A percentile compares a stretch with the other conserved stretches of the same genome.
Conservation (phyloP, 805 yeast genomes). For the Zygoascus ofunaensis region DNA sequence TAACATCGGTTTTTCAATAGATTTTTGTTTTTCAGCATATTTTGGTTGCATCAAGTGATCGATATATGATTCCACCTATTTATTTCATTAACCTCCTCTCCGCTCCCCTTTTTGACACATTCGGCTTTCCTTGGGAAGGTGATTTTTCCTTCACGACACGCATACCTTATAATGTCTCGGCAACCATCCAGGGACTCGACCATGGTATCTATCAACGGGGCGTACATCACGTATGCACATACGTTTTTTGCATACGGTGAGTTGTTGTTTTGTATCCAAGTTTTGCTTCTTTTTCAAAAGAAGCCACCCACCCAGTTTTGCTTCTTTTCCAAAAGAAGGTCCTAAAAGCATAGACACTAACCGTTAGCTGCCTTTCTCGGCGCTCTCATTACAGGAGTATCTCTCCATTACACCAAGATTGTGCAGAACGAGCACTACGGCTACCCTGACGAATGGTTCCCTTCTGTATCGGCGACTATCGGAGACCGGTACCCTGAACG, state of each 20-base stretch:
- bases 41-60: too few species aligned
- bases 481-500: slow-evolving; percentile 97
- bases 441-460: slow-evolving; percentile 98
- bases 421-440: slow-evolving; percentile 80
- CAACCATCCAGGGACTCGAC: neutral
- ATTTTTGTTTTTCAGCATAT: too few species aligned
- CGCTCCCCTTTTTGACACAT: too few species aligned
- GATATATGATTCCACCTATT: too few species aligned
- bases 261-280: slow-evolving; percentile 2
- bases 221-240: slow-evolving; percentile 61
- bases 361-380: slow-evolving; percentile 52
- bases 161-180: neutral
- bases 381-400: slow-evolving; percentile 66
- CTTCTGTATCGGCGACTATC: slow-evolving; percentile 92
- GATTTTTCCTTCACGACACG: too few species aligned
- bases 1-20: too few species aligned
- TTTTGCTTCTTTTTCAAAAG: too few species aligned
- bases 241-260: slow-evolving; percentile 49
- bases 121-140: too few species aligned
- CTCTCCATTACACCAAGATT: slow-evolving; percentile 77
- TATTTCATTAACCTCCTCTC: too few species aligned
- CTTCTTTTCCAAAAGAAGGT: too few species aligned
- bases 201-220: slow-evolving; percentile 44
- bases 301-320: too few species aligned
- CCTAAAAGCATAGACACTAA: too few species aligned